A percentile compares a stretch with the other conserved stretches of the same genome.
phyloP scores from a whole-genome alignment of 345 rosid species.

The Arabis hirsuta region DNA sequence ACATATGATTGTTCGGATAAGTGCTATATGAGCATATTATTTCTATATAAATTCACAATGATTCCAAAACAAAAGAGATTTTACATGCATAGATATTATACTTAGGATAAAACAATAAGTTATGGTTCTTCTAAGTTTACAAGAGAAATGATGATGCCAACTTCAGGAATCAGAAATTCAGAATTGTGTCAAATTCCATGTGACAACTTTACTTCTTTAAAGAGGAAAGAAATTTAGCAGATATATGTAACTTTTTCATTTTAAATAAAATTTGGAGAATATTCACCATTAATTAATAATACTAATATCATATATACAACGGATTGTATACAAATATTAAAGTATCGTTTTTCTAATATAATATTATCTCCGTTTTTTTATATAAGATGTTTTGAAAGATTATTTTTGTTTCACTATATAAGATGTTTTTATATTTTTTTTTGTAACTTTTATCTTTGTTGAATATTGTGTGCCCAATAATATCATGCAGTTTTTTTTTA shows the following conservation, averaged over 20 bases:
- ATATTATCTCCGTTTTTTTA: too few species aligned
- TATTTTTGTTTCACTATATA: too few species aligned
- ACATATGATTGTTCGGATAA: too few species aligned
- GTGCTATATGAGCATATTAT: too few species aligned
- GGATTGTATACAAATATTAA: too few species aligned
- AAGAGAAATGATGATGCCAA: neutral
- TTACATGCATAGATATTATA: neutral
- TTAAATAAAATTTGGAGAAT: neutral
- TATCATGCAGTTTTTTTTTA: too few species aligned
- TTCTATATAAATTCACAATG: neutral
- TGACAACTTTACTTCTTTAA: constrained; percentile 29
- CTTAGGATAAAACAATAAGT: neutral
- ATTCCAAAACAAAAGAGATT: neutral
- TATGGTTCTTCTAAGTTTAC: constrained; percentile 2
- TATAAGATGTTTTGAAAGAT: too few species aligned
- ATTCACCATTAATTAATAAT: neutral
- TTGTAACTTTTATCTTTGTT: too few species aligned
- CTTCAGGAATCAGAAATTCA: neutral
- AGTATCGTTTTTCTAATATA: too few species aligned
- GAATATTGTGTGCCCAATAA: too few species aligned
- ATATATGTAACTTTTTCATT: neutral
- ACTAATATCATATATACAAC: too few species aligned
- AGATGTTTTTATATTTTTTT: too few species aligned
- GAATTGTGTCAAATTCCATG: constrained; percentile 13
- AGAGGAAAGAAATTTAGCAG: constrained; percentile 6